phyloP scores from a whole-genome alignment of 768 basidiomycete species.

The Suillus variegatus region DNA sequence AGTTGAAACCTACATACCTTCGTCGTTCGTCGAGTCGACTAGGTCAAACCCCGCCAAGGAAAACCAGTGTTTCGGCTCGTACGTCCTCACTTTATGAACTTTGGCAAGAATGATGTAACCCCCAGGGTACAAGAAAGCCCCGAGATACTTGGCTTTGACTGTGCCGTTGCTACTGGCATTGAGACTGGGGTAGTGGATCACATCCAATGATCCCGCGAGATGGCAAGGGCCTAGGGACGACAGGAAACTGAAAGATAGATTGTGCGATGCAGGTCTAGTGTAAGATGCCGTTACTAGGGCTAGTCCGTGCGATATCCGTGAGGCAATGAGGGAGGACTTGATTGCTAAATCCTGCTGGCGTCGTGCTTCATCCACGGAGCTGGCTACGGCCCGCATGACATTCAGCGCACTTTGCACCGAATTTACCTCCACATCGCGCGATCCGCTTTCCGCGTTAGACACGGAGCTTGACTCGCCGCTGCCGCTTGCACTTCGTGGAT shows the following conservation, averaged over 20 bases:
- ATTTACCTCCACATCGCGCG: conserved; percentile 9
- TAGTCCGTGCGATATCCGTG: conserved; percentile 53
- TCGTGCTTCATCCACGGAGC: conserved; percentile 80
- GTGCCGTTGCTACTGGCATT: conserved; percentile 46
- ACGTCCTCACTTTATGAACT: conserved; percentile 75
- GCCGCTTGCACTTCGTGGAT: conserved; percentile 4
- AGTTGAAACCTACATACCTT: conserved; percentile 56
- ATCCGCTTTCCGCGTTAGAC: background rate
- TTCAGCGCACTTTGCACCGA: conserved; percentile 48
- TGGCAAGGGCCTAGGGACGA: conserved; percentile 76
- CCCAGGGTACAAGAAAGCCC: conserved; percentile 84
- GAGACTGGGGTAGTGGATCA: conserved; percentile 67
- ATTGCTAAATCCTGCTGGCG: conserved; percentile 61
- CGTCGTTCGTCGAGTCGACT: conserved; percentile 64
- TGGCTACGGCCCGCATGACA: conserved; percentile 76
- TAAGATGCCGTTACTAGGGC: conserved; percentile 29
- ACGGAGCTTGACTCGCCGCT: conserved; percentile 4
- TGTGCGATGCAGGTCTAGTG: conserved; percentile 34
- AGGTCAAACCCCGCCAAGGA: conserved; percentile 72
- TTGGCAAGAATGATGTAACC: conserved; percentile 89
- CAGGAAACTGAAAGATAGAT: conserved; percentile 57
- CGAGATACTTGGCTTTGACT: conserved; percentile 82
- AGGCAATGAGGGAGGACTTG: conserved; percentile 69
- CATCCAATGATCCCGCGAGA: conserved; percentile 86
- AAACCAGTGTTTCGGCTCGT: conserved; percentile 91